Conservation (phyloP, 768 basidiomycete species). For the Leccinum incarnatum region DNA sequence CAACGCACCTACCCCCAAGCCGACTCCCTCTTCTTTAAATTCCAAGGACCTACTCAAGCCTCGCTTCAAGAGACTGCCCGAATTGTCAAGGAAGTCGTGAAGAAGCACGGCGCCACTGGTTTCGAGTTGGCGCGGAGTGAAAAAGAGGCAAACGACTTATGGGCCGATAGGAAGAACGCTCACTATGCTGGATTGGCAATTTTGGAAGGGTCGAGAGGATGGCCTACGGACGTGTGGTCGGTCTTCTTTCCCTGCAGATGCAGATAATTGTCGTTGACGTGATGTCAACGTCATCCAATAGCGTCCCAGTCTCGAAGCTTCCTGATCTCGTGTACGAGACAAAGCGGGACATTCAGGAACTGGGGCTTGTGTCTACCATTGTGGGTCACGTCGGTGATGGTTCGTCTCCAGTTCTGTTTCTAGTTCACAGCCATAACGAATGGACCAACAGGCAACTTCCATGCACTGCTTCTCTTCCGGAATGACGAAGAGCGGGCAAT, state of each 20-base stretch:
- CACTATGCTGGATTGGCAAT: conserved; percentile 56
- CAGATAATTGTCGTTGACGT: not conserved
- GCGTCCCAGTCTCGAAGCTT: conserved; percentile 64
- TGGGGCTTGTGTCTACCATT: conserved; percentile 59
- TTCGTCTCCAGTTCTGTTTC: conserved; percentile 32
- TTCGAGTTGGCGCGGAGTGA: conserved; percentile 63
- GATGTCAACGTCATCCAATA: conserved; percentile 12
- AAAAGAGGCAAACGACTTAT: conserved; percentile 68
- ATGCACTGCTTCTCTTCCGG: conserved; percentile 55
- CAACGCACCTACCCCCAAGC: conserved; percentile 54
- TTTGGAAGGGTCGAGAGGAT: conserved; percentile 56
- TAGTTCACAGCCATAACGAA: not conserved
- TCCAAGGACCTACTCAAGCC: conserved; percentile 65
- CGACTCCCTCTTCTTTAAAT: conserved; percentile 84
- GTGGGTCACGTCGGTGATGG: conserved; percentile 81
- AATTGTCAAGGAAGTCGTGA: conserved; percentile 54
- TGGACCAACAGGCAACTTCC: conserved; percentile 42
- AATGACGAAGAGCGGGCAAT: conserved; percentile 49
- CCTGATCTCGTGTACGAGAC: conserved; percentile 68
- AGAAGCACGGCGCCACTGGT: conserved; percentile 63
- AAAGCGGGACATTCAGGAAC: conserved; percentile 59
- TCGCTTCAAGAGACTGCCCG: conserved; percentile 61
- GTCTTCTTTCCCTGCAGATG: conserved; percentile 1
- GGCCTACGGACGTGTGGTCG: conserved; percentile 80
- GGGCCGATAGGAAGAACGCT: conserved; percentile 75